A percentile compares a stretch with the other conserved stretches of the same genome.
Conservation (phyloP, 176 grass and related monocot genomes). For the Echinochloa phyllopogon region DNA sequence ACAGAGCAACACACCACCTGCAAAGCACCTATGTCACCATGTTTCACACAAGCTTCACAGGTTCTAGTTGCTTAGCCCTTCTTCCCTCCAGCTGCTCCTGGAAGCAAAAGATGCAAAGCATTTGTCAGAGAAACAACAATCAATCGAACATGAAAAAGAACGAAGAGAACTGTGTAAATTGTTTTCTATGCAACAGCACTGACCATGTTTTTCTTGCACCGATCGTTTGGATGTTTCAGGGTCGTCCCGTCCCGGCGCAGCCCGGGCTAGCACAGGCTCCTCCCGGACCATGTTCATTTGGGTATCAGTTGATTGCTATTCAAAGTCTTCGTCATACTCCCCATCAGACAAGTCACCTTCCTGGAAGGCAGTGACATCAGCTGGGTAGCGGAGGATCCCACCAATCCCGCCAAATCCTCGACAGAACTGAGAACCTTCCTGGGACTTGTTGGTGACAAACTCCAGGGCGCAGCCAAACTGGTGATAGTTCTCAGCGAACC, state of each 20-base stretch:
- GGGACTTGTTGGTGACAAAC: conserved; percentile 68
- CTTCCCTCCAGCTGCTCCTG: conserved; percentile 36
- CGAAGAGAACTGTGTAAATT: background rate
- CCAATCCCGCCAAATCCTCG: conserved; percentile 65
- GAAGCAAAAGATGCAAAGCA: background rate
- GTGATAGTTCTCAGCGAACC: conserved; percentile 67
- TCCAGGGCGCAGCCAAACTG: conserved; percentile 60
- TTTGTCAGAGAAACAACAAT: background rate
- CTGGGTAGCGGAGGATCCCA: conserved; percentile 64
- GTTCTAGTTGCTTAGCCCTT: background rate
- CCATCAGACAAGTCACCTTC: conserved; percentile 49
- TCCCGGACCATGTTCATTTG: conserved; percentile 38
- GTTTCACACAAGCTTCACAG: background rate
- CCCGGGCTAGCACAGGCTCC: conserved; percentile 54
- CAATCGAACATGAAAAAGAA: background rate
- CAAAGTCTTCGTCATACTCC: conserved; percentile 46
- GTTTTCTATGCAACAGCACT: background rate
- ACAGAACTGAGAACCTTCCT: conserved; percentile 74
- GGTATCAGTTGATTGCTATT: conserved; percentile 65
- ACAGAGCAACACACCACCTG: background rate
- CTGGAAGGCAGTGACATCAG: conserved; percentile 42
- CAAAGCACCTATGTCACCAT: conserved; percentile 7
- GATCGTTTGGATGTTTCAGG: conserved; percentile 49
- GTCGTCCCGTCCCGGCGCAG: background rate
- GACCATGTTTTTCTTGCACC: conserved; percentile 24